A percentile compares a stretch with the other conserved stretches of the same genome.
phyloP scores from a whole-genome alignment of 148 eudicot genomes.

The Vaccinium darrowii region DNA sequence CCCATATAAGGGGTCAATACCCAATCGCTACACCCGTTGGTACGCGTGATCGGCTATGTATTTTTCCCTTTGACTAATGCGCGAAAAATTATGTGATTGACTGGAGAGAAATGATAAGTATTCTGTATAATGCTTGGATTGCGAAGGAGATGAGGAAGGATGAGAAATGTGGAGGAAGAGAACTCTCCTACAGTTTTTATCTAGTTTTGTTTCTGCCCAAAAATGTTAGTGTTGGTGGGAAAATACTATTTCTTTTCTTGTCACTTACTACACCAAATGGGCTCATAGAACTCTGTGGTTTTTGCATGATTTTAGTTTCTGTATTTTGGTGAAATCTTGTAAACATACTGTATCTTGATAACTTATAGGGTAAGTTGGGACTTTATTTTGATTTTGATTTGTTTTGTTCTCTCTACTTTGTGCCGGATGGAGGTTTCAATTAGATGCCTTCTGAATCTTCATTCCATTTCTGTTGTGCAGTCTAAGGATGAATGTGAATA shows the following conservation, averaged over 20 bases:
- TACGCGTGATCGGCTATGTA: background rate
- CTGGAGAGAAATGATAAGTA: background rate
- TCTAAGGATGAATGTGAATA: constrained; percentile 84
- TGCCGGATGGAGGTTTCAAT: constrained; percentile 6
- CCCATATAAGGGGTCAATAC: no score
- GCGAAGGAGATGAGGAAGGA: background rate
- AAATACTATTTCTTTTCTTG: background rate
- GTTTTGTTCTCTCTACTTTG: background rate
- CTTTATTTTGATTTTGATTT: background rate
- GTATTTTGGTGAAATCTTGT: background rate
- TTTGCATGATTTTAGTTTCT: constrained; percentile 4
- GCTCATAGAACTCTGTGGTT: background rate
- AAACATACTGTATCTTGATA: background rate
- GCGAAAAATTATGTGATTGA: background rate
- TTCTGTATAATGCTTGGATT: background rate
- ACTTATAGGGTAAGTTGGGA: background rate
- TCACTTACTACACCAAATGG: background rate
- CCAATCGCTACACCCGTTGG: no score
- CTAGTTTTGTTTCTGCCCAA: background rate
- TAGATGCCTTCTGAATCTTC: constrained; percentile 5
- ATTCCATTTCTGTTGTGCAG: constrained; percentile 32
- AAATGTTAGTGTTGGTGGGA: background rate
- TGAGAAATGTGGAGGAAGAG: background rate
- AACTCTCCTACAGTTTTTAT: background rate
- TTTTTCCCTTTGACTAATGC: background rate